Base-by-base conservation (phyloP, 2,329 filamentous ascomycete species). In the Pseudogymnoascus sp. region DNA sequence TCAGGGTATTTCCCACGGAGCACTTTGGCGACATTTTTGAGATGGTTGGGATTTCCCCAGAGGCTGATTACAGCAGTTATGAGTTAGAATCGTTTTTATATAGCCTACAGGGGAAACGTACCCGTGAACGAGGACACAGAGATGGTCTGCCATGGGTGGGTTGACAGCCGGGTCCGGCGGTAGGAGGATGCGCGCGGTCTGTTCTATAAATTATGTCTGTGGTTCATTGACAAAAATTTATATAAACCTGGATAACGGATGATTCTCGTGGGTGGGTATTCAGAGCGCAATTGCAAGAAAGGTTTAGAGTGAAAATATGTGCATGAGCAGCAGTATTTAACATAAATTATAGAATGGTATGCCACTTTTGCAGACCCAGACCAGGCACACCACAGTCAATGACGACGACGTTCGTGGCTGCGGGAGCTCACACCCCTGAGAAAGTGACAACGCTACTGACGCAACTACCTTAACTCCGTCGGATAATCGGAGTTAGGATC, bases 321-420 rank as follows among this genome's bases (percentile, higher is more conserved):
- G 14, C 11, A 53, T 31, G 13, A 16, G 8, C 24, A 53, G 50
- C 13, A 19, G 50, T 56, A 56, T 56, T 19, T 56, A 53, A 53
- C 47, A 53, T 5, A 47, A 47, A 19, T 33, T 56, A 56, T 33
- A 31, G 14, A 6, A 19, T 29, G 14, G 42, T 26, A 47, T 26
- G 24, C 42, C 42, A 8, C 11, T 13, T 26, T 14, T 59, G 11
- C n/a, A 40, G 24, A 50, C 14, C 11, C 21, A 26, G 21, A 16
- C 29, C 29, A 56, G 50, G 26, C 50, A 56, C 50, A 56, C 47
- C 47, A 33, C 92, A 97, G 82, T 90, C 88, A 70, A 93, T 93
- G 61, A 93, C 97, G 62, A 93, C 91, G 68, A 96, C 97, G 75
- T 88, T 85, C 70, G 96, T 93, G 85, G 83, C 26, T 29, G 26